Evolutionary conservation across 371 early-diverging fungal genomes (phyloP), one percentile per base, ranked within the genome.

Genomic region (Fennellomyces sp.): DNA sequence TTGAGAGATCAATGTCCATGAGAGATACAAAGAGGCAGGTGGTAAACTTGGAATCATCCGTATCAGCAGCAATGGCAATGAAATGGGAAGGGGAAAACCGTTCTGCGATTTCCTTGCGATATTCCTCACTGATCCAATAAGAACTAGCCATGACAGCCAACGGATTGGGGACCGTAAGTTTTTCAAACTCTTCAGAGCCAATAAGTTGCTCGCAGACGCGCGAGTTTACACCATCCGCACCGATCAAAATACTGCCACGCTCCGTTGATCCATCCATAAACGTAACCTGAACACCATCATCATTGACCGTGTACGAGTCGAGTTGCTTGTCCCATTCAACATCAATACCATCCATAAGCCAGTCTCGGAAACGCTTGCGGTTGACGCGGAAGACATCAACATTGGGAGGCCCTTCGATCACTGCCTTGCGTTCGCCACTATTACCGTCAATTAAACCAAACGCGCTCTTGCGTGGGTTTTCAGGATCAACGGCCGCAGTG

Each of bases 141-240:
- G n/a, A n/a, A n/a, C n/a, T n/a, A n/a, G n/a, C n/a, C n/a, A n/a
- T n/a, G n/a, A n/a, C n/a, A n/a, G n/a, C n/a, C n/a, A n/a, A n/a
- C n/a, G 64, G 68, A 23, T 60, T 60, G 5, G 27, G 17, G 15
- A 23, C 30, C 6, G 68, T 68, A 6, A 15, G 26, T 15, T 61
- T 23, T 11, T 25, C 38, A 53, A 58, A 69, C 5, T 13, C 5
- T 13, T 69, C 61, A 7, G 31, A 8, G 2, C 68, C 65, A 5
- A 67, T 38, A 1, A 61, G 23, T 26, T 68, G 60, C 12, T 42
- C 35, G 41, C 65, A 67, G 2, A 65, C 64, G 0, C 2, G 28
- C 27, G 72, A 71, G 13, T 57, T 51, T n/a, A 61, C 23, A n/a
- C 72, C 72, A 56, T 71, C 72, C 0, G 61, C 72, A 30, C 65